Evolutionary conservation across 106 monocot genomes (phyloP).

Genomic region (Amphibolis antarctica): DNA sequence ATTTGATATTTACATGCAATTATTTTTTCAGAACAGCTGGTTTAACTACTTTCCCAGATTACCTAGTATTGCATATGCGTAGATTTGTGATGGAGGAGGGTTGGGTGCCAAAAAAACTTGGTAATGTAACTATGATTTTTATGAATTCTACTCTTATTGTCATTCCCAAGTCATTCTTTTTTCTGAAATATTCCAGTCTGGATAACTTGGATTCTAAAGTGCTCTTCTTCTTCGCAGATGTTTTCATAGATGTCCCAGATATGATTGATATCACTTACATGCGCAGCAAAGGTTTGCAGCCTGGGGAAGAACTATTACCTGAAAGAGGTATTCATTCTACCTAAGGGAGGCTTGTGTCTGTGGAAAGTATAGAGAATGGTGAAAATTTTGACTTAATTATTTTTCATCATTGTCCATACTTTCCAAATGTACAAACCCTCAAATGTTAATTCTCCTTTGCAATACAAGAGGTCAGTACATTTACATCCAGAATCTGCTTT

Average conservation of each 20-base stretch:
- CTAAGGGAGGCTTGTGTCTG: no score
- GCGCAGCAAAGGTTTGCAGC: slow-evolving; percentile 82
- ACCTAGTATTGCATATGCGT: slow-evolving; percentile 86
- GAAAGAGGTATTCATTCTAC: slow-evolving; percentile 60
- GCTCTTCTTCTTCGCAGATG: slow-evolving; percentile 39
- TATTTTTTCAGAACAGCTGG: slow-evolving; percentile 62
- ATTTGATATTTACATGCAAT: not conserved
- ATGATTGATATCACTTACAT: slow-evolving; percentile 74
- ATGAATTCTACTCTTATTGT: not conserved
- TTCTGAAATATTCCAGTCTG: not conserved
- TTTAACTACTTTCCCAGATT: slow-evolving; percentile 88
- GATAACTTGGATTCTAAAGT: not conserved
- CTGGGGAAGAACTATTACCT: slow-evolving; percentile 83
- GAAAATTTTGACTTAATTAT: no score
- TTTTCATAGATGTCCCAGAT: slow-evolving; percentile 97
- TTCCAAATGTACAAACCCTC: no score
- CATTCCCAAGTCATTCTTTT: not conserved
- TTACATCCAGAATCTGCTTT: slow-evolving; percentile 3
- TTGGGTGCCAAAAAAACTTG: slow-evolving; percentile 97
- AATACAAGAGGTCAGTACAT: not conserved
- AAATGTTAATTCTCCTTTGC: not conserved
- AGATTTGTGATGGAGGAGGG: slow-evolving; percentile 96
- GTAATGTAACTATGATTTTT: slow-evolving; percentile 22
- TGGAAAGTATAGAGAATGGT: no score
- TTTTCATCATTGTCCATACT: no score